A percentile compares a stretch with the other conserved stretches of the same genome.
These are phyloP conservation scores for Scenedesmus sp. DNA, from an alignment of 163 green algal species.

Conservation along the genomic window DNA sequence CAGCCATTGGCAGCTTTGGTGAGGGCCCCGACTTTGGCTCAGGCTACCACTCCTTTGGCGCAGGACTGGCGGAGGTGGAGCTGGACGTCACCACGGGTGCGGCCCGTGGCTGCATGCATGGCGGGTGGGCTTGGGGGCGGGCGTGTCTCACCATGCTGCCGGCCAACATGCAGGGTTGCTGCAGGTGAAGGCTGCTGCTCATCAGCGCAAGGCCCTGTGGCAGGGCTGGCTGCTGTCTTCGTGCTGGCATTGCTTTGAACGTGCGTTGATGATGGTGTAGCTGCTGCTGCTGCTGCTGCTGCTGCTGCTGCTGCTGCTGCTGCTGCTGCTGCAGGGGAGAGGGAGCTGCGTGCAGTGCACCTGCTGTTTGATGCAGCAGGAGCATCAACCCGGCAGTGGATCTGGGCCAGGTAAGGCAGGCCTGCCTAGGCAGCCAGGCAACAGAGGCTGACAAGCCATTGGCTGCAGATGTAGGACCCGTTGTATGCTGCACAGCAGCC, in stretches of 20 bases:
- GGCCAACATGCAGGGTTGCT: too few relatives aligned
- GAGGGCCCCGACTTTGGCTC: not conserved
- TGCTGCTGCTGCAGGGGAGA: conserved; percentile 62
- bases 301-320: not conserved
- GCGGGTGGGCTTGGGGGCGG: not conserved
- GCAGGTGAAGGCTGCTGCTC: too few relatives aligned
- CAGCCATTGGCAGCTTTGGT: not conserved
- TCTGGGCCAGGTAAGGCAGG: conserved; percentile 73
- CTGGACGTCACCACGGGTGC: conserved; percentile 78
- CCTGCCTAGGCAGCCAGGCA: not conserved
- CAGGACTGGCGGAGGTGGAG: conserved; percentile 71
- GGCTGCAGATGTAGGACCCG: not conserved
- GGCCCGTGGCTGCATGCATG: not conserved
- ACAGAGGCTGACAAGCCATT: not conserved
- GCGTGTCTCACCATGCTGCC: too few relatives aligned
- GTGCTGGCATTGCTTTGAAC: not conserved
- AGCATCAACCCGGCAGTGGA: conserved; percentile 82
- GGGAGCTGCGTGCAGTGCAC: conserved; percentile 70
- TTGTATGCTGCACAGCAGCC: not conserved
- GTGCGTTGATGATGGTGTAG: not conserved
- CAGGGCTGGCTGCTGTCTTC: not conserved
- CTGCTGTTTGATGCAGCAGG: conserved; percentile 75
- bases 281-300: not conserved
- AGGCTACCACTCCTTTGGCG: conserved; percentile 73
- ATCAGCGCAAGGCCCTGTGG: too few relatives aligned